Evolutionary conservation across 441 rosid species (phyloP).

Genomic region (Jatropha podagrica): DNA sequence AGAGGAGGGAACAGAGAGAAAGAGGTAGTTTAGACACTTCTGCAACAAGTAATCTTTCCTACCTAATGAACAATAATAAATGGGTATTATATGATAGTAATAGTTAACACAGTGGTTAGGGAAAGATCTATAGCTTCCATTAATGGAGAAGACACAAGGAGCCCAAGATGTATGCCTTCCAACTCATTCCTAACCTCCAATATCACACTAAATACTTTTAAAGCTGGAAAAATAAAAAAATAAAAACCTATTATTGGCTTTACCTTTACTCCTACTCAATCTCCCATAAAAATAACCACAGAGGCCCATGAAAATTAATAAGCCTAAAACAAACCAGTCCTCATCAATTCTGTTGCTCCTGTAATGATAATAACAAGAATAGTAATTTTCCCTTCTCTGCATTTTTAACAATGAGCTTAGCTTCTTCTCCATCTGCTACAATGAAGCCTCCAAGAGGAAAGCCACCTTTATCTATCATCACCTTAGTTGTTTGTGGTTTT

Average conservation of each 20-base stretch:
- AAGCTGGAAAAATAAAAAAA: background rate
- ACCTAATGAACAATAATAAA: constrained; percentile 17
- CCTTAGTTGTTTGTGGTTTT: constrained; percentile 42
- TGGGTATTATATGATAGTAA: constrained; percentile 18
- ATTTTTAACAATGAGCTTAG: constrained; percentile 30
- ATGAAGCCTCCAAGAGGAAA: constrained; percentile 55
- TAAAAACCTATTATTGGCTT: constrained; percentile 45
- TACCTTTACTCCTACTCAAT: constrained; percentile 86
- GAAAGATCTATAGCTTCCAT: constrained; percentile 11
- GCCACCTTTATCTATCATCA: constrained; percentile 51
- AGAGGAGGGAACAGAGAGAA: background rate
- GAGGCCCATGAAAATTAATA: background rate
- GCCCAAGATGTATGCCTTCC: constrained; percentile 43
- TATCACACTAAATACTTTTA: background rate
- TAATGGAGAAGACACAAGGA: constrained; percentile 13
- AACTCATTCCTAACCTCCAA: constrained; percentile 45
- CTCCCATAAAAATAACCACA: constrained; percentile 20
- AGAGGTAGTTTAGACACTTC: background rate
- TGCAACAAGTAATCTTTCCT: constrained; percentile 10
- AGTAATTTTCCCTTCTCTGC: background rate
- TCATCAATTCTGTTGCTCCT: constrained; percentile 25
- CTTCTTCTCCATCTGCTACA: constrained; percentile 27
- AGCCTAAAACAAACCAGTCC: constrained; percentile 1
- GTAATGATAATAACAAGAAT: background rate
- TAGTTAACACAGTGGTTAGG: constrained; percentile 11